Evolutionary conservation across 2,329 filamentous ascomycete genomes (phyloP).

Genomic region (Aureobasidium sp.): DNA sequence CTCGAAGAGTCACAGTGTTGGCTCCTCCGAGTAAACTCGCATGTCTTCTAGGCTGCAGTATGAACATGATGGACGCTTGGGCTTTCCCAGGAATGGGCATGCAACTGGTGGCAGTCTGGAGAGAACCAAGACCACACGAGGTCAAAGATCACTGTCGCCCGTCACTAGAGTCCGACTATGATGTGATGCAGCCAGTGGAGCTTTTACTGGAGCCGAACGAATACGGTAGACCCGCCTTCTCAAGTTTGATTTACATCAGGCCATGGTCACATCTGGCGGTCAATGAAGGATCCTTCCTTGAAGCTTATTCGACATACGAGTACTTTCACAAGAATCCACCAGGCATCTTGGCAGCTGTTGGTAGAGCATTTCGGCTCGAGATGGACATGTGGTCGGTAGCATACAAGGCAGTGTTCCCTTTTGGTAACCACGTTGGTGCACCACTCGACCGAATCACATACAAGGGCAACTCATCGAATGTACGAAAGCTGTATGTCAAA

Average conservation of each 20-base stretch:
- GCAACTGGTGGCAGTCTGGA: conserved; percentile 25
- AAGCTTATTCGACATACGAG: conserved; percentile 63
- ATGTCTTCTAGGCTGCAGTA: conserved; percentile 50
- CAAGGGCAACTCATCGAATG: conserved; percentile 1
- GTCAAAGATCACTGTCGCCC: neutral
- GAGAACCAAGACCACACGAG: neutral
- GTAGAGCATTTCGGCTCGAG: conserved; percentile 36
- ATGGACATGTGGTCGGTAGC: conserved; percentile 19
- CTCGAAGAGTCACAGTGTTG: conserved; percentile 31
- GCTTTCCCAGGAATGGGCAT: conserved; percentile 29
- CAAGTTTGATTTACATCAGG: conserved; percentile 48
- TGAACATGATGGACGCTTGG: conserved; percentile 42
- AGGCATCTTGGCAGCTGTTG: conserved; percentile 44
- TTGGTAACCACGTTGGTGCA: conserved; percentile 50
- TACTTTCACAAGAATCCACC: conserved; percentile 61
- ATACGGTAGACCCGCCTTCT: neutral
- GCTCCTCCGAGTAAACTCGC: conserved; percentile 59
- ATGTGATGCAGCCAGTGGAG: neutral
- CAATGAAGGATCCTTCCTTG: conserved; percentile 70
- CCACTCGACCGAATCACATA: conserved; percentile 20
- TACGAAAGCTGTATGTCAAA: conserved; percentile 30
- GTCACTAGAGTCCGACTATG: neutral
- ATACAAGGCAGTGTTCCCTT: conserved; percentile 63
- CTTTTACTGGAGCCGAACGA: neutral
- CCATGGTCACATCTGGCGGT: conserved; percentile 60